Evolutionary conservation across 2,329 filamentous ascomycete species (phyloP).

Genomic region (Ceratocystis huliohia): DNA sequence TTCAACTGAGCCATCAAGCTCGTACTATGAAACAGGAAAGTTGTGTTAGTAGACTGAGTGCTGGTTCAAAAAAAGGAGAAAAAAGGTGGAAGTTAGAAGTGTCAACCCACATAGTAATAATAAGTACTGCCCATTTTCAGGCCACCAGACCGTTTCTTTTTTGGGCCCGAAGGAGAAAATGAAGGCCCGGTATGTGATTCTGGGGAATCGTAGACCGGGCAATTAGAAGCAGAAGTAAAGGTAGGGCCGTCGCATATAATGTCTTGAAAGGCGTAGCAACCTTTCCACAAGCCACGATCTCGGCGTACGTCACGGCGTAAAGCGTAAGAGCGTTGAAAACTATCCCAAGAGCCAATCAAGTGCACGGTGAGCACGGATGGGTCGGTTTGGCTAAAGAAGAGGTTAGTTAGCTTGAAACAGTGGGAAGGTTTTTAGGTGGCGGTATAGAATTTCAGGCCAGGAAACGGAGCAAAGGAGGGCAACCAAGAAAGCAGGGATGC

Average conservation of each 20-base stretch:
- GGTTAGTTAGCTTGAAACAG: not conserved
- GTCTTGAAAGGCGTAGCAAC: slow-evolving; percentile 74
- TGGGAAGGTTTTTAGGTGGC: not conserved
- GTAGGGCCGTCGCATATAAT: slow-evolving; percentile 59
- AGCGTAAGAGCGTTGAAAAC: slow-evolving; percentile 64
- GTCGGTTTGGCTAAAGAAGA: slow-evolving; percentile 40
- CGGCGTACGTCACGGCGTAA: slow-evolving; percentile 71
- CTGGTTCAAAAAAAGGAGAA: not conserved
- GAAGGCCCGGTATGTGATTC: not conserved
- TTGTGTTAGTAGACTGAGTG: not conserved
- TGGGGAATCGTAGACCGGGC: not conserved
- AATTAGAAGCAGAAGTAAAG: slow-evolving; percentile 17
- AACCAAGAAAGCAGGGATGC: not conserved
- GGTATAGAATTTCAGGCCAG: not conserved
- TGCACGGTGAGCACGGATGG: slow-evolving; percentile 56
- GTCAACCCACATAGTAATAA: slow-evolving; percentile 74
- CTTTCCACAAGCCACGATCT: slow-evolving; percentile 67
- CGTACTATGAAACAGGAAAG: slow-evolving; percentile 47
- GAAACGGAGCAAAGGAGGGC: not conserved
- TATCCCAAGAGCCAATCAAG: slow-evolving; percentile 89
- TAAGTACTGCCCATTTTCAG: slow-evolving; percentile 88
- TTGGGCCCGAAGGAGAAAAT: not conserved
- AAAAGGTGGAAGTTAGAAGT: slow-evolving; percentile 3
- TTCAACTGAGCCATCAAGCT: slow-evolving; percentile 66
- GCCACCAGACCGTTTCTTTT: slow-evolving; percentile 44